A percentile compares a stretch with the other conserved stretches of the same genome.
These are phyloP conservation scores for Chrysanthemum lavandulifolium DNA, from an alignment of 129 eudicot species.

Conservation along the genomic window DNA sequence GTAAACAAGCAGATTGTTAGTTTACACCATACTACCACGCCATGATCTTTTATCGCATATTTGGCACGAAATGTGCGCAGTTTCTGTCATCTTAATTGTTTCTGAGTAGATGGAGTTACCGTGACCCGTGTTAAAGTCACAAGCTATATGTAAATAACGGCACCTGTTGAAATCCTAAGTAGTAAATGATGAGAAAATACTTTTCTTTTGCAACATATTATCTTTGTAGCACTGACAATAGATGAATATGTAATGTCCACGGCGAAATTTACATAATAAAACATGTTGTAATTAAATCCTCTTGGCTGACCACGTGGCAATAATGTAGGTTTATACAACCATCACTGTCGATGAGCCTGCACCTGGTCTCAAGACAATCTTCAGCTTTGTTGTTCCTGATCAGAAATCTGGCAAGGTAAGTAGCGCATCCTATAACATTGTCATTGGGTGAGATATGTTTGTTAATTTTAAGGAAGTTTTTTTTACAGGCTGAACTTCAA, in stretches of 20 bases:
- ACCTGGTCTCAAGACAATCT: slow-evolving; percentile 80
- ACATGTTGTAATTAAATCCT: background rate
- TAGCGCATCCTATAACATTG: slow-evolving; percentile 3
- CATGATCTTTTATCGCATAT: background rate
- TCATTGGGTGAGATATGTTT: slow-evolving; percentile 1
- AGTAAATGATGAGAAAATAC: too few relatives aligned
- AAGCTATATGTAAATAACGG: too few relatives aligned
- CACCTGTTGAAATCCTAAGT: too few relatives aligned
- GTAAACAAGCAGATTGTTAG: slow-evolving; percentile 31
- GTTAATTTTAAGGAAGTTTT: background rate
- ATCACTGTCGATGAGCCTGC: slow-evolving; percentile 75
- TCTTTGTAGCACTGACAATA: too few relatives aligned
- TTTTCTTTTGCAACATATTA: too few relatives aligned
- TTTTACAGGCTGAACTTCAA: slow-evolving; percentile 64
- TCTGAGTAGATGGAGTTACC: too few relatives aligned
- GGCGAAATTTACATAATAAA: background rate
- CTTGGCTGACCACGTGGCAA: background rate
- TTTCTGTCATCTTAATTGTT: too few relatives aligned
- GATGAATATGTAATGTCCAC: background rate
- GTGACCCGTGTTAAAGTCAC: too few relatives aligned
- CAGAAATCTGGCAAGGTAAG: slow-evolving; percentile 79
- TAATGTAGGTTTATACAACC: slow-evolving; percentile 59
- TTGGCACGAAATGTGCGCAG: background rate
- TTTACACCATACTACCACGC: background rate
- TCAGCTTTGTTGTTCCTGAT: slow-evolving; percentile 65